Base-by-base conservation (phyloP, 768 basidiomycete species). In the Coprinopsis marcescibilis region DNA sequence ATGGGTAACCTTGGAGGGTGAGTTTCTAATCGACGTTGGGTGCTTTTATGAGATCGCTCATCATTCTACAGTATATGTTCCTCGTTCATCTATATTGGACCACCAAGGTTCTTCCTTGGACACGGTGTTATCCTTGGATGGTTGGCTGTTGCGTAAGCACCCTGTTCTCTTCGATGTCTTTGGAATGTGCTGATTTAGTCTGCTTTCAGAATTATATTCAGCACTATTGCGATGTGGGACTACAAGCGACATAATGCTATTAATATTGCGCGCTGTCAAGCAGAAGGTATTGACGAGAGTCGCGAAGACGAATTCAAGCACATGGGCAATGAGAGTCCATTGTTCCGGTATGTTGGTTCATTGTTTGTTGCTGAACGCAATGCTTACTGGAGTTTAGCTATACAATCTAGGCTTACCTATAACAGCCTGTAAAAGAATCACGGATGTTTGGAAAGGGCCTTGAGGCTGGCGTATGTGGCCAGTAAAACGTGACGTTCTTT, bases 1-100 rank as follows among this genome's bases (percentile, higher is more conserved):
- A 27, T 75, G n/a, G 78, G 74, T 23, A 81, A 81, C 49, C 61
- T 80, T n/a, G 78, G 78, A 48, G 69, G 66, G 65, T 63, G 26
- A 45, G 58, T 52, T 26, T 23, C 36, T 47, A n/a, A 25, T 4
- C n/a, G 12, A 34, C 24, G 11, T 21, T 32, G 30, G 30, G 19
- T 20, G 4, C 17, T 5, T 25, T 19, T 24, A 37, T 11, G 19
- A 40, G 25, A 8, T 10, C 4, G 39, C 4, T 20, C 19, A 43
- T 23, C 25, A 23, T 21, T 10, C 34, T 48, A 14, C 50, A 78
- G 77, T 55, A 71, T 61, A 17, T 66, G 65, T 25, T 66, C 64
- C 3, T 71, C 65, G 2, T 69, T 73, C 49, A 65, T 71, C 30
- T 71, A 69, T 49, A 54, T 67, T 29, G 62, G 57, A 4, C 54